Base-by-base conservation (phyloP, 495 filamentous ascomycete species). In the Aspergillus campestris region DNA sequence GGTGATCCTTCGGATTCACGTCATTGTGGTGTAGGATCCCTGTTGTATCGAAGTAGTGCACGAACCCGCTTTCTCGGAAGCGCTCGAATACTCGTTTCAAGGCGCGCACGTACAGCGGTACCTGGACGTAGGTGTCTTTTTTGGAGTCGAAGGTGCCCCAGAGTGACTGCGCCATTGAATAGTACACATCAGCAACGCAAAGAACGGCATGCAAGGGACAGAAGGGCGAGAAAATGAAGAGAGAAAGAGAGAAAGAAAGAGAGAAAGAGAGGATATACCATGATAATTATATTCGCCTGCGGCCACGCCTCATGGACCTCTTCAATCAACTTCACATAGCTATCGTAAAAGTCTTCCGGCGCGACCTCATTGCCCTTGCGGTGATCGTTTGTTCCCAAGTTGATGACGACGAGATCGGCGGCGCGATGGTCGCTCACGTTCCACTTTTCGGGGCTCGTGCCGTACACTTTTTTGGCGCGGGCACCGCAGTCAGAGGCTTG, bases 11-110 rank as follows among this genome's bases (percentile, higher is more conserved):
- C 9, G 81, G 82, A 5, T 67, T 75, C 42, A 83, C 80, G 52
- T 84, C 82, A 45, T 84, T 84, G 50, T 86, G 80, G 53, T 84
- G 79, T 49, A 86, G 47, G 29, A 84, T 79, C 3, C 81, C 82
- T 11, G 68, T 76, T 3, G 80, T 84, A 56, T 82, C 77, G 58
- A 85, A 85, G 51, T 81, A 81, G 60, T 83, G 75, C 27, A 86
- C 80, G 43, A 80, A 85, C 0, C 74, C 69, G 32, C 67, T 56
- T 39, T 61, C 58, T 32, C 75, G 75, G 70, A 81, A 82, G 57
- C 73, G 74, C 38, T 76, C 49, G 44, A 77, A 72, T 49, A 83
- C 72, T 3, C 71, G 45, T 38, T 69, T 56, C 14, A 82, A 73
- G 40, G 82, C 77, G 27, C 77, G 49, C 4, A 75, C 72, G 36